Base-by-base conservation (phyloP, 1,284 basidiomycete genomes). In the Hymenochaete sp. region DNA sequence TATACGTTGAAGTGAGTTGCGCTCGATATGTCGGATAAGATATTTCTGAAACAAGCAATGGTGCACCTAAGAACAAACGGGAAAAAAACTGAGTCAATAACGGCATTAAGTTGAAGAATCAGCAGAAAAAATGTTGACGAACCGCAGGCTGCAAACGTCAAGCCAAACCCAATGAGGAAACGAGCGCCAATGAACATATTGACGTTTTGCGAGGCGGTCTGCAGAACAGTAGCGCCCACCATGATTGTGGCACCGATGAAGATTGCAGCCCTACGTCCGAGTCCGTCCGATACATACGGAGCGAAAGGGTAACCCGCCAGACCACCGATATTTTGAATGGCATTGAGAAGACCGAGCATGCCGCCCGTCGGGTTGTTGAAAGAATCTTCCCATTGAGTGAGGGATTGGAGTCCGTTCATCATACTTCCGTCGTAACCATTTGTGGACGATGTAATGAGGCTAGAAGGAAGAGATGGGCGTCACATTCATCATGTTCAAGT, bases 21-120 rank as follows among this genome's bases (percentile, higher is more conserved):
- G 67, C 74, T 28, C 74, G 70, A 47, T 75, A 68, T 22, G 68
- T 64, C 3, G 74, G 74, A 56, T 71, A 77, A 1, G 74, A 69
- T 32, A 78, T 62, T 58, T 78, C 75, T 7, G 73, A 70, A 44
- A 77, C 66, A 16, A 78, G 62, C 39, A 77, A 61, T 6, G 73
- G 73, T n/a, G n/a, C n/a, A n/a, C n/a, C n/a, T n/a, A n/a, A n/a
- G n/a, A n/a, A n/a, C n/a, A n/a, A n/a, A n/a, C n/a, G n/a, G n/a
- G n/a, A n/a, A n/a, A n/a, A n/a, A n/a, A n/a, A n/a, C n/a, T n/a
- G n/a, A n/a, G n/a, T n/a, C n/a, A n/a, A n/a, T n/a, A n/a, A n/a
- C n/a, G n/a, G n/a, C n/a, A n/a, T n/a, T n/a, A n/a, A n/a, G n/a
- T n/a, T n/a, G n/a, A n/a, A n/a, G n/a, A n/a, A n/a, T n/a, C n/a